phyloP scores from a whole-genome alignment of 129 eudicot species.

The Artemisia argyi region DNA sequence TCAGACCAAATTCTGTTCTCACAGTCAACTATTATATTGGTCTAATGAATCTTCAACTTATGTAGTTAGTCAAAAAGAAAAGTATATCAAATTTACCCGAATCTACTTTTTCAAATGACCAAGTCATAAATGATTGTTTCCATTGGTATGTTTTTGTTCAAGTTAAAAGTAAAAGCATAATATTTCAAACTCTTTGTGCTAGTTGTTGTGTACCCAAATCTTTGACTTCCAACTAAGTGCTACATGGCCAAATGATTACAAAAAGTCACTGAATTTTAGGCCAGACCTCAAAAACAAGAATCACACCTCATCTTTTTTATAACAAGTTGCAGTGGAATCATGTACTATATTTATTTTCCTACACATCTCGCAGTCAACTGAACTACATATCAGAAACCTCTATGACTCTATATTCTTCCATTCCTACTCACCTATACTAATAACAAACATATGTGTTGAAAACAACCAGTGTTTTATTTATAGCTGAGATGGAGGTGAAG shows the following conservation, averaged over 20 bases:
- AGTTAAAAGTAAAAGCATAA: no score
- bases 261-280: conserved; percentile 11
- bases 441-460: neutral
- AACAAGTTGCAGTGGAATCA: neutral
- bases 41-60: no score
- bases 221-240: conserved; percentile 9
- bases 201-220: neutral
- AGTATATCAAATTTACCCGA: no score
- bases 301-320: neutral
- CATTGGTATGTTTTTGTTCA: no score
- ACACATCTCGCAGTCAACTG: conserved; percentile 4
- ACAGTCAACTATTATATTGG: no score
- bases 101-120: no score
- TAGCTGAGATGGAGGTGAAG: neutral
- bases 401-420: neutral
- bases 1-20: no score
- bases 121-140: no score
- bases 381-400: neutral
- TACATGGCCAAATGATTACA: neutral
- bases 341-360: neutral
- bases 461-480: neutral
- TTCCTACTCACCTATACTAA: neutral
- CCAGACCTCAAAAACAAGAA: neutral
- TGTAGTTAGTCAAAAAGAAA: no score
- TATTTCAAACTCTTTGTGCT: no score